Conservation (phyloP, 164 flowering plant genomes). For the Magnolia kwangsiensis region DNA sequence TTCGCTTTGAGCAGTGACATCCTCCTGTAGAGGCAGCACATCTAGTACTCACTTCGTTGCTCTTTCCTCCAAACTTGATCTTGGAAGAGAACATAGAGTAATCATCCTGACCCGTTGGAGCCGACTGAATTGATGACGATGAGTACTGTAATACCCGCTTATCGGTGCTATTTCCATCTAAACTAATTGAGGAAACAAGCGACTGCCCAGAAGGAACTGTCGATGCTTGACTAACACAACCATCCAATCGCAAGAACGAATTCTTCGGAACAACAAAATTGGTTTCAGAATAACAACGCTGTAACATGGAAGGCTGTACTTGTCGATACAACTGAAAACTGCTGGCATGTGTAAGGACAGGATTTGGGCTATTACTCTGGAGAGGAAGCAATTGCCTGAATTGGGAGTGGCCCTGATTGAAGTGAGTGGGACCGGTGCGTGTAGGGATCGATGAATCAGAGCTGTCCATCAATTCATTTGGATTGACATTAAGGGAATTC, state of each 20-base stretch:
- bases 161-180: conserved; percentile 13
- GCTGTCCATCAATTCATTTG: conserved; percentile 27
- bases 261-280: conserved; percentile 2
- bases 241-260: conserved; percentile 1
- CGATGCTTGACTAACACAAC: conserved; percentile 1
- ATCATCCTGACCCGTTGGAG: conserved; percentile 3
- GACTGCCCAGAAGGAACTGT: conserved; percentile 4
- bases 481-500: conserved; percentile 14
- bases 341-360: neutral
- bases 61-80: conserved; percentile 13
- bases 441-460: neutral
- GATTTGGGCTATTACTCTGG: neutral
- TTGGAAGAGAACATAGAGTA: conserved; percentile 9
- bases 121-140: conserved; percentile 1
- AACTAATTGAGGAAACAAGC: conserved; percentile 9
- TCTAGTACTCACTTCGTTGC: conserved; percentile 14
- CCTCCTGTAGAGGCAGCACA: conserved; percentile 23
- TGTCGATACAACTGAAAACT: conserved; percentile 7
- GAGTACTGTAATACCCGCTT: conserved; percentile 12
- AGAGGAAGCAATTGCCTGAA: conserved; percentile 1
- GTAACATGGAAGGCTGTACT: neutral
- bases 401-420: neutral
- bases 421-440: neutral
- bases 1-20: conserved; percentile 38
- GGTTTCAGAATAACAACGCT: conserved; percentile 1